Evolutionary conservation across 2,329 filamentous ascomycete genomes (phyloP), one percentile per base, ranked within the genome.

Genomic region (Talaromyces sp.): DNA sequence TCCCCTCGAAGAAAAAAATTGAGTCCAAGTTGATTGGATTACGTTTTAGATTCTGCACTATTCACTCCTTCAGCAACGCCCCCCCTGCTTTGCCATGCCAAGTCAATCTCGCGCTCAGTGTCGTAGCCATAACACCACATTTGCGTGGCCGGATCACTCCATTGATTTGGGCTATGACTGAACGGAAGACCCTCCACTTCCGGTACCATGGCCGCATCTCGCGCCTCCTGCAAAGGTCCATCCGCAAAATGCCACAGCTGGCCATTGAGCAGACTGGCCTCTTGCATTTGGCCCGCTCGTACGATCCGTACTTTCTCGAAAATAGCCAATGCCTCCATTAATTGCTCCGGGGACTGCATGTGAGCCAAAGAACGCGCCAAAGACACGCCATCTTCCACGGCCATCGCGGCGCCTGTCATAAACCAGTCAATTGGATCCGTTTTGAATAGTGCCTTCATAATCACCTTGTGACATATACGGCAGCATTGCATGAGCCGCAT

Each of bases 371-470:
- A 65, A 47, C 8, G 47, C 59, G 11, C 88, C 0, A 90, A 73
- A 0, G 88, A 85, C 0, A 87, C 86, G 0, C 87, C 88, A 58
- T 91, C 88, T 68, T 91, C 88, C 1, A 91, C 77, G 0, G 84
- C 83, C 0, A 82, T 86, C 68, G 89, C 89, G 15, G 88, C 88
- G 0, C 88, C 44, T 49, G n/a, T 15, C 3, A 9, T 13, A 25
- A 49, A 22, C 7, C 5, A 49, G 19, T 49, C 17, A 49, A 11
- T 47, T 19, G 42, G 42, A 11, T 13, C 17, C 9, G 70, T 65
- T 52, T 66, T 67, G 28, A 67, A 69, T 65, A 42, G 67, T 33
- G 11, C 63, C 0, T 44, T 5, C 59, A 63, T 10, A 32, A 13
- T 19, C 1, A 17, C 19, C 57, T 63, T 59, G 56, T n/a, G 53